Evolutionary conservation across 305 asterid genomes (phyloP).

Genomic region (Solanum hybrid): DNA sequence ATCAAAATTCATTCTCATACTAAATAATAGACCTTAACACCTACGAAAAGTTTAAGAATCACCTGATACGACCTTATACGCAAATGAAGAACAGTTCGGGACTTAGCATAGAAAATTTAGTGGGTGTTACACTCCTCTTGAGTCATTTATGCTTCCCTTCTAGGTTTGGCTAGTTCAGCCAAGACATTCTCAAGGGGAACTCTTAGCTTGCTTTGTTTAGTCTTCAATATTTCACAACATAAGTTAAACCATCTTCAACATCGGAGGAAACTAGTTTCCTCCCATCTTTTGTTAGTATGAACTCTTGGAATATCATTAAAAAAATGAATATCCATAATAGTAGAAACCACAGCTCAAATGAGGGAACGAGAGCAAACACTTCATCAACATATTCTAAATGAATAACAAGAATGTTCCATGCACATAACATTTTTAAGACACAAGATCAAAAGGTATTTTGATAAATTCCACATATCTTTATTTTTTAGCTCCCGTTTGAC

Average conservation of each 20-base stretch:
- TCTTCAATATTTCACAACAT: not conserved
- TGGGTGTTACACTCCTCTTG: not conserved
- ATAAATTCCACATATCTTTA: not conserved
- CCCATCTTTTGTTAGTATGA: not conserved
- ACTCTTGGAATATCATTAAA: not conserved
- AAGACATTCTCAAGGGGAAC: too few species aligned
- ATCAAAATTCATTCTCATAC: too few species aligned
- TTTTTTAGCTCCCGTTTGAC: not conserved
- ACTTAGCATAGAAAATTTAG: too few species aligned
- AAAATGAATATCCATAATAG: not conserved
- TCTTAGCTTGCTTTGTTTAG: too few species aligned
- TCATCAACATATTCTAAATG: conserved; percentile 60
- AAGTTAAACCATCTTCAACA: not conserved
- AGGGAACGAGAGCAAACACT: conserved; percentile 44
- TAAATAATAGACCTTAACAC: not conserved
- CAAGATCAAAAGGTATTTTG: not conserved
- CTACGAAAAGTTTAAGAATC: not conserved
- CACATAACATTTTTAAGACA: not conserved
- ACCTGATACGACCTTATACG: not conserved
- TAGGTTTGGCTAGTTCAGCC: conserved; percentile 31
- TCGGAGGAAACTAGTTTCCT: not conserved
- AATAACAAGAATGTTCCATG: not conserved
- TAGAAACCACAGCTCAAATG: not conserved
- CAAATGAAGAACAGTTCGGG: not conserved
- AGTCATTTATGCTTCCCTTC: conserved; percentile 23